phyloP scores from a whole-genome alignment of 1,284 basidiomycete species.

The Apiotrichum laibachii region DNA sequence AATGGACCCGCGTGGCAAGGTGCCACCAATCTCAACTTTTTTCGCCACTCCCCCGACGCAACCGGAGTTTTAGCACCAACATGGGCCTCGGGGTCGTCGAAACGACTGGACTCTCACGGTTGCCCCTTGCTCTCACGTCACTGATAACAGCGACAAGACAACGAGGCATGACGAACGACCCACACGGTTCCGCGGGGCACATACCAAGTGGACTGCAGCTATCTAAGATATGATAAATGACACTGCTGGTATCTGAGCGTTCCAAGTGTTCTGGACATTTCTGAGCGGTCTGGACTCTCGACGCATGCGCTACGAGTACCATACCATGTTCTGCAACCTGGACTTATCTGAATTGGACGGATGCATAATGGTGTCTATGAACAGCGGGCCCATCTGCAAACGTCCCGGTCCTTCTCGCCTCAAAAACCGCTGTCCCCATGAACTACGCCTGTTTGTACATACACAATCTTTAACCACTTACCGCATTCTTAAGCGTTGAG shows the following conservation, averaged over 20 bases:
- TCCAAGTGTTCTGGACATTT: too few species aligned
- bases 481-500: conserved; percentile 28
- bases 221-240: too few species aligned
- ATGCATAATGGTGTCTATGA: conserved; percentile 11
- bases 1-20: too few species aligned
- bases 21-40: too few species aligned
- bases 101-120: neutral
- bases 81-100: neutral
- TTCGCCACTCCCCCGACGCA: neutral
- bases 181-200: too few species aligned
- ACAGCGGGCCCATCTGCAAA: conserved; percentile 3
- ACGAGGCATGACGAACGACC: neutral
- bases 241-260: too few species aligned
- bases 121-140: neutral
- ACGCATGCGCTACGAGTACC: too few species aligned
- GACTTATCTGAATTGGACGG: neutral
- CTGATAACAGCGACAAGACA: neutral
- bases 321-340: too few species aligned
- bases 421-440: neutral
- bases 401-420: neutral
- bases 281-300: too few species aligned
- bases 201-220: too few species aligned
- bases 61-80: neutral
- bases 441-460: conserved; percentile 9
- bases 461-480: conserved; percentile 1